These are phyloP conservation scores for Spergularia marina DNA, from an alignment of 148 eudicot genomes.

Conservation along the genomic window DNA sequence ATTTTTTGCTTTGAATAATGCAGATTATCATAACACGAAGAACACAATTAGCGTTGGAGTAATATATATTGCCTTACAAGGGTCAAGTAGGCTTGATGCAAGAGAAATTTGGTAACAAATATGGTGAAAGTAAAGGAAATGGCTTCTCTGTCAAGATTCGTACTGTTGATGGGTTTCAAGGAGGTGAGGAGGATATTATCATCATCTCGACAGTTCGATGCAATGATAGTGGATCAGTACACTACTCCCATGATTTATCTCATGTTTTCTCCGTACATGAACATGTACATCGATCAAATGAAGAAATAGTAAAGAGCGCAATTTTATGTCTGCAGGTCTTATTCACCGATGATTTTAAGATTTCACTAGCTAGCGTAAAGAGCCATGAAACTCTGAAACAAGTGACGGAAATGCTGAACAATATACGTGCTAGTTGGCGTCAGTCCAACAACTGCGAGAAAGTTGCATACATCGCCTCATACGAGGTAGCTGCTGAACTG, in stretches of 20 bases:
- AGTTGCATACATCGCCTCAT: not conserved
- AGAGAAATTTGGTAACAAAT: conserved; percentile 28
- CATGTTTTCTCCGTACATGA: too few species aligned
- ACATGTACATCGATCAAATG: too few species aligned
- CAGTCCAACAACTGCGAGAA: not conserved
- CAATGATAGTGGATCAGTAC: conserved; percentile 54
- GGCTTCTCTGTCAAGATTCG: conserved; percentile 60
- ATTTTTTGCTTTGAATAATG: not conserved
- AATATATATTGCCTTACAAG: conserved; percentile 45
- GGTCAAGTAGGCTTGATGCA: conserved; percentile 36
- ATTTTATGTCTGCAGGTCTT: conserved; percentile 28
- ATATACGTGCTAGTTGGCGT: conserved; percentile 41
- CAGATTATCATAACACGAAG: conserved; percentile 13
- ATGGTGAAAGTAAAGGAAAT: conserved; percentile 22
- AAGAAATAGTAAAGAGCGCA: too few species aligned
- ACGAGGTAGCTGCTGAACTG: not conserved
- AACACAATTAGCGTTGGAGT: conserved; percentile 36
- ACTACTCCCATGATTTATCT: conserved; percentile 38
- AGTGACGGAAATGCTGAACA: conserved; percentile 29
- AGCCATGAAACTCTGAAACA: conserved; percentile 25
- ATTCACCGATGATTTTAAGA: conserved; percentile 32
- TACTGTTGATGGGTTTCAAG: conserved; percentile 84
- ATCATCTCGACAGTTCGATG: conserved; percentile 72
- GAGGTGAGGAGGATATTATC: conserved; percentile 68
- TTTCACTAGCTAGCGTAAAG: conserved; percentile 24